Base-by-base conservation (phyloP, 2,329 filamentous ascomycete genomes). In the Endoconidiophora laricicola region DNA sequence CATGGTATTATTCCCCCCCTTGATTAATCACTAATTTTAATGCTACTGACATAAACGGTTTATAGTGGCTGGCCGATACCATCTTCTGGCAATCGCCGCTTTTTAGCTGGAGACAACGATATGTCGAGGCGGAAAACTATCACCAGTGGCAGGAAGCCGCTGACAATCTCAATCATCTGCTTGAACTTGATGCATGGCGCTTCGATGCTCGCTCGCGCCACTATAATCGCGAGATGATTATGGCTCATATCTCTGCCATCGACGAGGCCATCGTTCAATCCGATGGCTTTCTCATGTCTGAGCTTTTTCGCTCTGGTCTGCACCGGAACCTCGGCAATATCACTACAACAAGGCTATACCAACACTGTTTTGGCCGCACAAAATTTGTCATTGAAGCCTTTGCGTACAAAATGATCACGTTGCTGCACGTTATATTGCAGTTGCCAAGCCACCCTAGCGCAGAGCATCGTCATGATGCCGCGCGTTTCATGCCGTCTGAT, bases 321-420 rank as follows among this genome's bases (percentile, higher is more conserved):
- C 75, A 94, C 26, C 79, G 88, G 36, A 94, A 95, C 59, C 69
- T 56, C n/a, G 88, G 86, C 52, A 93, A 94, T 61, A 93, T 95
- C 57, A 86, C 85, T 1, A 76, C 81, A 1, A 78, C 85, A 2
- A 79, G 79, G 55, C 70, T 95, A 1, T 95, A 87, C 66, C 88
- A 88, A 58, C 76, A 81, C 52, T 83, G 86, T 10, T 91, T 91
- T 60, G 82, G 83, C 1, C 88, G 88, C 14, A 94, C 88, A 1
- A 95, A 95, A 62, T 76, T 84, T 48, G 67, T 94, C 44, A 93
- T 95, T 54, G 87, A 94, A 60, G 84, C 93, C 63, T 95, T 95
- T 60, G 81, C 94, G 54, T 79, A 81, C 1, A 80, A 90, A 60
- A 81, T 94, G 36, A 83, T 83, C n/a, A 76, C 83, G 52, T 82